Base-by-base conservation (phyloP, 148 eudicot species). In the Nepenthes mirabilis region DNA sequence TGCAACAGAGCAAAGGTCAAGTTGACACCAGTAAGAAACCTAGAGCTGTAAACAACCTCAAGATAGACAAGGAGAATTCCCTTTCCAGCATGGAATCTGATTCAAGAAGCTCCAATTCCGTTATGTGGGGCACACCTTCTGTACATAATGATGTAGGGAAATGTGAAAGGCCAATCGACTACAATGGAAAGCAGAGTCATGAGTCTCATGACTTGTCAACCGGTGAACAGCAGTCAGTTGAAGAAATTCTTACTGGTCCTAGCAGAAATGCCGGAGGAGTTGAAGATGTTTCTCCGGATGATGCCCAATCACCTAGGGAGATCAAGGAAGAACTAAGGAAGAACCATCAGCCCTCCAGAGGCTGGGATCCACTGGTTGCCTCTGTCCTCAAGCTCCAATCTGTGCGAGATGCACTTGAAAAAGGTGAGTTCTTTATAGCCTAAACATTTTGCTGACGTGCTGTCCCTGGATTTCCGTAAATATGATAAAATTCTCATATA, bases 41-140 rank as follows among this genome's bases (percentile, higher is more conserved):
- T 52, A 70, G 81, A 64, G 90, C 82, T 58, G 83, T 62, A 62
- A 67, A 33, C 23, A 23, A 23, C 64, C 65, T 64, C 61, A 80
- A 67, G 51, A 62, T 79, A 33, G 87, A 85, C 62, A 83, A 82
- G 70, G 94, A 82, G 67, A 85, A 74, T 66, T 85, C 95, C 40
- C 64, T 75, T 67, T 88, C 88, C 57, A 85, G 88, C 75, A 32
- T 79, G 77, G 98, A 88, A 59, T 88, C 98, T 75, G 96, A 91
- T 68, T 88, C 79, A 33, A 74, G 83, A 70, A 86, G 83, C 72
- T 82, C 76, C 67, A 73, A 66, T 55, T 79, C 83, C 74, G 81
- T 87, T 70, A 43, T 72, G 76, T 83, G 80, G 80, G 85, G 77
- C 34, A 35, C 53, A 51, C 61, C 64, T 63, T 69, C 72, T 63